These are phyloP conservation scores for Neonectria punicea DNA, from an alignment of 2,329 filamentous ascomycete genomes.

Conservation along the genomic window DNA sequence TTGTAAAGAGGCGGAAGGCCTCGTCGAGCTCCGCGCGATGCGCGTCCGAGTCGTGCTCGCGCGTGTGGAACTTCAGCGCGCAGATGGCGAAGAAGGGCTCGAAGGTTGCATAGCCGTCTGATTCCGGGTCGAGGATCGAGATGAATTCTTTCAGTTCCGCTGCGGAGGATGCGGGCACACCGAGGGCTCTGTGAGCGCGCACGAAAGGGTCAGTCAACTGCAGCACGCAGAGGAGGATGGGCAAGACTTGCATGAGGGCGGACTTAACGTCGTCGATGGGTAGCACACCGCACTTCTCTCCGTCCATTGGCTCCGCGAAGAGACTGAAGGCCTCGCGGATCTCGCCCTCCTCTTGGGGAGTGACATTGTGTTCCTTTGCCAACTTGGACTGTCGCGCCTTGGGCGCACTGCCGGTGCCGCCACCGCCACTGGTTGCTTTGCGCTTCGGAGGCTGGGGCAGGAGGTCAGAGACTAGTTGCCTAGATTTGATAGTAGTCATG, in stretches of 20 bases:
- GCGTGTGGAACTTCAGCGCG: conserved; percentile 82
- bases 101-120: conserved; percentile 81
- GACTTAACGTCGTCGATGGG: conserved; percentile 75
- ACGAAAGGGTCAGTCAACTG: neutral
- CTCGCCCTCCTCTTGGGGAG: conserved; percentile 84
- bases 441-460: conserved; percentile 62
- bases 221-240: neutral
- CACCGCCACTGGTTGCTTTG: conserved; percentile 50
- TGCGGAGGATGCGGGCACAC: conserved; percentile 71
- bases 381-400: conserved; percentile 80
- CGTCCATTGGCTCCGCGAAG: conserved; percentile 77
- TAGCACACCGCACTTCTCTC: conserved; percentile 78
- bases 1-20: conserved; percentile 84
- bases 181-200: conserved; percentile 73
- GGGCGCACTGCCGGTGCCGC: conserved; percentile 42
- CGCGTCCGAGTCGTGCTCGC: conserved; percentile 62
- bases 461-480: neutral
- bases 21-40: conserved; percentile 77
- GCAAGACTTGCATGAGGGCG: conserved; percentile 73
- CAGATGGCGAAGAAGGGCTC: conserved; percentile 87
- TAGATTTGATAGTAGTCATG: too few species aligned
- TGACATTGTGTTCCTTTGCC: conserved; percentile 90
- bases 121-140: conserved; percentile 83
- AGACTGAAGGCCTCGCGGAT: conserved; percentile 91
- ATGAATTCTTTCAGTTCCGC: conserved; percentile 81